Evolutionary conservation across 768 basidiomycete genomes (phyloP).

Genomic region (Rhodotorula taiwanensis): DNA sequence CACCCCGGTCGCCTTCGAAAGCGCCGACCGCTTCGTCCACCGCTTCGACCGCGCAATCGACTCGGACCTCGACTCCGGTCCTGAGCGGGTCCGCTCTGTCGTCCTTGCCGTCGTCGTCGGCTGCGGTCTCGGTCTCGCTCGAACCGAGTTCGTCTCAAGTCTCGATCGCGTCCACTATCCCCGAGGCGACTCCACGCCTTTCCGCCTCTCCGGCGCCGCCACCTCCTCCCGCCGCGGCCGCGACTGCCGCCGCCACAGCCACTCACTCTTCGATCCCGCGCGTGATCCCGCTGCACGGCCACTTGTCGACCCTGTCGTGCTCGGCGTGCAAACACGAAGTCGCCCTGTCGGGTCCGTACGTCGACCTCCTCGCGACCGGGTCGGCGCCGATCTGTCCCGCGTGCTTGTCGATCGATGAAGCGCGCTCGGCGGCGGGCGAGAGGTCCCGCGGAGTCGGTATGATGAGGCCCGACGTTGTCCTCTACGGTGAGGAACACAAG

Average conservation of each 20-base stretch:
- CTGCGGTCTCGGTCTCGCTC: not conserved
- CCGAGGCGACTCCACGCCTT: not conserved
- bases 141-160: not conserved
- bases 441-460: slow-evolving; percentile 71
- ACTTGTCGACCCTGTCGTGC: slow-evolving; percentile 70
- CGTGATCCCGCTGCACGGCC: slow-evolving; percentile 85
- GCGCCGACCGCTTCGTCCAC: not conserved
- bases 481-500: slow-evolving; percentile 83
- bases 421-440: slow-evolving; percentile 67
- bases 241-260: not conserved
- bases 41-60: not conserved
- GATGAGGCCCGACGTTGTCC: slow-evolving; percentile 75
- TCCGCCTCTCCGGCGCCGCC: slow-evolving; percentile 1
- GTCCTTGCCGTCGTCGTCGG: too few species aligned
- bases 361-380: slow-evolving; percentile 58
- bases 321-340: slow-evolving; percentile 64
- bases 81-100: too few species aligned
- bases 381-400: slow-evolving; percentile 69
- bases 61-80: not conserved
- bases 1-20: not conserved
- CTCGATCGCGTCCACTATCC: not conserved
- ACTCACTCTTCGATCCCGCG: slow-evolving; percentile 52
- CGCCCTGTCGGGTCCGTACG: slow-evolving; percentile 58
- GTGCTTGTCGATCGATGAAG: slow-evolving; percentile 62
- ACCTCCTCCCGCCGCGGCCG: not conserved